Conservation (phyloP, 176 grass and related monocot genomes). For the Zizania latifolia region DNA sequence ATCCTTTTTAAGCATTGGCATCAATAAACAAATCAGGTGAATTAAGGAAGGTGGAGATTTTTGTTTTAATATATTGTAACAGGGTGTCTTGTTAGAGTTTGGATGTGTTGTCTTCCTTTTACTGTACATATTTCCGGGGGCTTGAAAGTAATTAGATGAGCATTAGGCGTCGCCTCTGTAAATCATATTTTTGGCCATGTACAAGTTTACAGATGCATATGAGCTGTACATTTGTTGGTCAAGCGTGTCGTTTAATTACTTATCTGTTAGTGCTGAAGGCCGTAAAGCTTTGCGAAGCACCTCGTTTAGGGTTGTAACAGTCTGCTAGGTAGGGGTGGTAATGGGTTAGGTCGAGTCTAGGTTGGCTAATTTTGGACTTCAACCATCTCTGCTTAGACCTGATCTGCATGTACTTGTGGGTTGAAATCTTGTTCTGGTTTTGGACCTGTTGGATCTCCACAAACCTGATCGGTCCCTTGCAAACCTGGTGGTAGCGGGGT, state of each 20-base stretch:
- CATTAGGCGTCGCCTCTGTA: slow-evolving; percentile 36
- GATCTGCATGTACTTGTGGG: too few species aligned
- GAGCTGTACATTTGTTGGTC: slow-evolving; percentile 43
- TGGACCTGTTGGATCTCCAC: too few species aligned
- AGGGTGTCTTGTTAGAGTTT: slow-evolving; percentile 6
- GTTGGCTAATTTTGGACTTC: too few species aligned
- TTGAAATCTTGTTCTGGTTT: too few species aligned
- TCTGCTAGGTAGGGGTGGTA: too few species aligned
- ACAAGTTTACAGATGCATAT: slow-evolving; percentile 34
- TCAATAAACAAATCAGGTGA: not conserved
- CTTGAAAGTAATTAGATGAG: slow-evolving; percentile 20
- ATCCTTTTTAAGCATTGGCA: slow-evolving; percentile 14
- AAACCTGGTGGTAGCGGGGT: too few species aligned
- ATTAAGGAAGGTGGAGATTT: not conserved
- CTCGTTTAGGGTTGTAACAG: too few species aligned
- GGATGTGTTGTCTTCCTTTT: not conserved
- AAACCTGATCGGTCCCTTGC: too few species aligned
- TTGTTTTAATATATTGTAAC: not conserved
- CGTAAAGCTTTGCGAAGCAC: too few species aligned
- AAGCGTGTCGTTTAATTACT: slow-evolving; percentile 5
- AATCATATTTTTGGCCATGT: slow-evolving; percentile 41
- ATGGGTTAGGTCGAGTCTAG: too few species aligned
- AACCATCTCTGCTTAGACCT: too few species aligned
- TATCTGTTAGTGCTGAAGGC: too few species aligned
- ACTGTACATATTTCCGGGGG: slow-evolving; percentile 16